Evolutionary conservation across 2,329 filamentous ascomycete species (phyloP).

Genomic region (Colletotrichum liriopes): DNA sequence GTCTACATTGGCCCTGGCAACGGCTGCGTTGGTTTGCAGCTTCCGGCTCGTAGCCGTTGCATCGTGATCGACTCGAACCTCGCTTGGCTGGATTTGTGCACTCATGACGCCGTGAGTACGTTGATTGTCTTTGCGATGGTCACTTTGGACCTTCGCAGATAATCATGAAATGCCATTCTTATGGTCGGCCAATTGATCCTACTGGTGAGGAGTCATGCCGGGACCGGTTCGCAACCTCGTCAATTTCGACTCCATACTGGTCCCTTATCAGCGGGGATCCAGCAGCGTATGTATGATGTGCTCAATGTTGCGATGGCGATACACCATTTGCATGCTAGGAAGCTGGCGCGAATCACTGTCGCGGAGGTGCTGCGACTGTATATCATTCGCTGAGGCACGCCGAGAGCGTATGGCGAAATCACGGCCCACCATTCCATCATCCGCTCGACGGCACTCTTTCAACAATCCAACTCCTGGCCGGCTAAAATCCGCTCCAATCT

Average conservation of each 20-base stretch:
- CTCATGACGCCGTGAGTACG: neutral
- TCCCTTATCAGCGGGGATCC: constrained; percentile 22
- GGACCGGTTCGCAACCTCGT: neutral
- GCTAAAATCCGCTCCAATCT: neutral
- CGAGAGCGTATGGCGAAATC: constrained; percentile 33
- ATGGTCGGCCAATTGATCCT: neutral
- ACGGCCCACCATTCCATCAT: constrained; percentile 36
- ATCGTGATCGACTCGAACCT: constrained; percentile 17
- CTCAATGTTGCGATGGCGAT: constrained; percentile 18
- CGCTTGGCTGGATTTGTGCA: neutral
- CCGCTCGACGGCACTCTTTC: neutral
- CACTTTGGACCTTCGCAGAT: neutral
- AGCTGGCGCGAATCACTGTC: neutral
- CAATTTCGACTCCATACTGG: neutral
- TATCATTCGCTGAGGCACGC: constrained; percentile 16
- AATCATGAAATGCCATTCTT: neutral
- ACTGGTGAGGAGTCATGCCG: neutral
- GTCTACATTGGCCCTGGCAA: constrained; percentile 1
- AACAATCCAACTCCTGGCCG: neutral
- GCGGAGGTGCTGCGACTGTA: neutral
- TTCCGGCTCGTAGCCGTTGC: constrained; percentile 21
- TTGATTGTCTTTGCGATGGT: neutral
- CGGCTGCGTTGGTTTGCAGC: constrained; percentile 21
- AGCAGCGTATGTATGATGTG: constrained; percentile 17
- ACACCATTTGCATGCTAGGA: too few relatives aligned